Conservation (phyloP, 805 yeast species). For the Saccharomycopsis selenospora region DNA sequence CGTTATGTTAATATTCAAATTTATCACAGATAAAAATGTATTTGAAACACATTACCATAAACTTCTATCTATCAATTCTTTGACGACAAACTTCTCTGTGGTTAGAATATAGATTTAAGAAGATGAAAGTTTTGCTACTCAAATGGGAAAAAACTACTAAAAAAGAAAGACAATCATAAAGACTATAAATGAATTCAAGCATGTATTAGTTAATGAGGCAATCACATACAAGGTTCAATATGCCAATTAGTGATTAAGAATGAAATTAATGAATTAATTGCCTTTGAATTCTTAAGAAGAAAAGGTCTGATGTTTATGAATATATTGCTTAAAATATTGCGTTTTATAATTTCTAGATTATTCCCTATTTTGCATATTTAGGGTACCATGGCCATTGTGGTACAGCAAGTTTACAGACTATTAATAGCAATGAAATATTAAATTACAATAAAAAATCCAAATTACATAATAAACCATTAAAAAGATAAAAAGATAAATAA, state of each 20-base stretch:
- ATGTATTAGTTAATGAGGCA: conserved; percentile 85
- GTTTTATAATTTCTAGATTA: too few relatives aligned
- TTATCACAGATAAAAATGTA: conserved; percentile 88
- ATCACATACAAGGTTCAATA: conserved; percentile 72
- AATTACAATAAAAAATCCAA: neutral
- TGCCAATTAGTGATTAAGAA: conserved; percentile 80
- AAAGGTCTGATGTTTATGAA: conserved; percentile 63
- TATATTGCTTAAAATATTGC: conserved; percentile 74
- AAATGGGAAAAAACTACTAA: conserved; percentile 59
- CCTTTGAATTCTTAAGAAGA: conserved; percentile 77
- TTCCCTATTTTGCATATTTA: too few relatives aligned
- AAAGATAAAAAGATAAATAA: too few relatives aligned
- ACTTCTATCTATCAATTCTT: conserved; percentile 58
- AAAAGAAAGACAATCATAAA: conserved; percentile 91
- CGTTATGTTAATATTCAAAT: conserved; percentile 79
- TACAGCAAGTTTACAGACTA: too few relatives aligned
- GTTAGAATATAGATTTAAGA: conserved; percentile 84
- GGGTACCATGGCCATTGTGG: too few relatives aligned
- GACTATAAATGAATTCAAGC: conserved; percentile 74
- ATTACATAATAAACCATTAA: too few relatives aligned
- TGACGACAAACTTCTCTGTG: conserved; percentile 57
- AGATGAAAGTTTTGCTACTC: conserved; percentile 70
- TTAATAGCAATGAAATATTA: too few relatives aligned
- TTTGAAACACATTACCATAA: conserved; percentile 92
- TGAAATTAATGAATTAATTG: conserved; percentile 78